phyloP scores from a whole-genome alignment of 140 eudicot species.

The Senecio squalidus region DNA sequence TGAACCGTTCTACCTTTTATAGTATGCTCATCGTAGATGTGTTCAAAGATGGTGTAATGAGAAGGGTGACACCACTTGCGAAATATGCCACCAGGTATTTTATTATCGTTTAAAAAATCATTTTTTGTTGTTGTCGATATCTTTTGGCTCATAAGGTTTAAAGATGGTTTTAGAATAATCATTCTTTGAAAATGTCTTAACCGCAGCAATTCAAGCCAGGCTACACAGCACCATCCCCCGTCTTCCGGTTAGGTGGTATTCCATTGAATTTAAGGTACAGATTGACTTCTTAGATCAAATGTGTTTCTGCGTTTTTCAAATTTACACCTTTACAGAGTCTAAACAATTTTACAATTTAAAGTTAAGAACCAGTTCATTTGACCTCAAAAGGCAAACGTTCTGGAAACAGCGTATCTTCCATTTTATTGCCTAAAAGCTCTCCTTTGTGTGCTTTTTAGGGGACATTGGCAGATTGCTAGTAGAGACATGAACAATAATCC shows the following conservation, averaged over 20 bases:
- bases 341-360: neutral
- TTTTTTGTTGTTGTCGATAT: neutral
- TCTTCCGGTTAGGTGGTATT: conserved; percentile 58
- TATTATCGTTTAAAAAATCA: neutral
- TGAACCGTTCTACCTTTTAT: conserved; percentile 31
- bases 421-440: conserved; percentile 14
- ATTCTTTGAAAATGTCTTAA: conserved; percentile 5
- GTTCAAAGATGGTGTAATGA: conserved; percentile 98
- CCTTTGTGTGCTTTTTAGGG: conserved; percentile 45
- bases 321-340: neutral
- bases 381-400: conserved; percentile 23
- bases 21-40: conserved; percentile 98
- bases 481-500: conserved; percentile 51
- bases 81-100: conserved; percentile 93
- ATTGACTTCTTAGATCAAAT: conserved; percentile 20
- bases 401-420: conserved; percentile 6
- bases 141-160: neutral
- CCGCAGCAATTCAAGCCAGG: conserved; percentile 88
- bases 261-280: conserved; percentile 69
- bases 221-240: conserved; percentile 85
- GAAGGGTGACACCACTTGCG: conserved; percentile 91
- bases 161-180: neutral
- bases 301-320: neutral
- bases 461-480: conserved; percentile 76
- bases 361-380: conserved; percentile 9